Evolutionary conservation across 75 land plant species (phyloP), one percentile per base, ranked within the genome.

Genomic region (Selaginella tamariscina): DNA sequence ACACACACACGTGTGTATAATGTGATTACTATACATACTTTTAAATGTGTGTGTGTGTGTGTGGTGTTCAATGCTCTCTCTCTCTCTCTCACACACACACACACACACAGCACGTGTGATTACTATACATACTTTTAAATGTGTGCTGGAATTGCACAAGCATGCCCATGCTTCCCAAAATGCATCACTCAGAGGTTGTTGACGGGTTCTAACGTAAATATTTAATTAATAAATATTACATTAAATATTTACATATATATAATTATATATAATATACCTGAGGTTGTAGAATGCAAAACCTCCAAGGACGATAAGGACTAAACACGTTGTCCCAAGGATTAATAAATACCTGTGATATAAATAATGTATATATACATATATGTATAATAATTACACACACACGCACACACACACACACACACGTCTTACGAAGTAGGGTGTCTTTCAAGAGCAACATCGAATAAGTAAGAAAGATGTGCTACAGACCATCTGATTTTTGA

Each of bases 81-180:
- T n/a, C n/a, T n/a, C n/a, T n/a, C n/a, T n/a, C n/a, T n/a, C n/a
- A n/a, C n/a, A n/a, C n/a, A n/a, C n/a, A n/a, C n/a, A n/a, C n/a
- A n/a, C n/a, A n/a, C n/a, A n/a, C n/a, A n/a, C n/a, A n/a, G n/a
- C n/a, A n/a, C n/a, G n/a, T n/a, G n/a, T n/a, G n/a, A n/a, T n/a
- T n/a, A n/a, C n/a, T n/a, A 66, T 20, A 11, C 20, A n/a, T 59
- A 90, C 96, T 77, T 68, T 79, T 55, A 91, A 62, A 66, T 91
- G 96, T 59, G 96, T 87, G 32, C 88, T 80, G 65, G 91, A 85
- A 66, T 87, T 82, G 73, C 79, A 76, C 26, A 91, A 70, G 69
- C 91, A 87, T 33, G 96, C 91, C 96, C 96, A 91, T 29, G 96
- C 84, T 66, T 91, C 96, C 96, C 96, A 91, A 5, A 83, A 74